Conservation (phyloP, 2,329 filamentous ascomycete genomes). For the Xylariaceae sp. region DNA sequence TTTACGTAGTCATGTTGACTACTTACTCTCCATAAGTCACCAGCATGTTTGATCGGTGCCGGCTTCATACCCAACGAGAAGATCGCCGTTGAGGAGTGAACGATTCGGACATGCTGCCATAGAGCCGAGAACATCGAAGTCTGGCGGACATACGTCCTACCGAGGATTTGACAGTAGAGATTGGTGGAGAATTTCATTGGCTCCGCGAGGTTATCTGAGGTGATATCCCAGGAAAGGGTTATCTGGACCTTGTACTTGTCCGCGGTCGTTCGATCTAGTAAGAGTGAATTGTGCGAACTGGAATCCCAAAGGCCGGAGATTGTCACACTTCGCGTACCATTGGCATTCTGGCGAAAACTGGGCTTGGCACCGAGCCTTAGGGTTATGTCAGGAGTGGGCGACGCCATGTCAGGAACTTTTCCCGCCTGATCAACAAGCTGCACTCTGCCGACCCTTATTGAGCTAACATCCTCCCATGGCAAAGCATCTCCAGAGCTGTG, state of each 20-base stretch:
- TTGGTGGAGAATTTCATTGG: conserved; percentile 87
- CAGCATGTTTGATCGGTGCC: conserved; percentile 86
- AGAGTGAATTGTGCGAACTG: conserved; percentile 85
- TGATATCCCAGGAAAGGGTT: conserved; percentile 83
- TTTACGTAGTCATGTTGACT: conserved; percentile 96
- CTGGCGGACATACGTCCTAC: conserved; percentile 82
- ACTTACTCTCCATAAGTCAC: conserved; percentile 95
- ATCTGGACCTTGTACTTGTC: conserved; percentile 93
- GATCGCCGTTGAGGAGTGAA: conserved; percentile 84
- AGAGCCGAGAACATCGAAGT: conserved; percentile 86
- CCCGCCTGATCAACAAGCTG: conserved; percentile 84
- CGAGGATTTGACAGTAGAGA: conserved; percentile 81
- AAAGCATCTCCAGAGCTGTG: conserved; percentile 88
- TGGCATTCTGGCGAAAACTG: conserved; percentile 80
- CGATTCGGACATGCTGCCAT: conserved; percentile 83
- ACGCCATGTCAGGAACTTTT: conserved; percentile 80
- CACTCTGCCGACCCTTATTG: conserved; percentile 79
- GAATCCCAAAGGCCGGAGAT: conserved; percentile 97
- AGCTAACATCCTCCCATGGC: conserved; percentile 84
- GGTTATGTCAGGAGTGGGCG: conserved; percentile 73
- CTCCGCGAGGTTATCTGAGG: conserved; percentile 81
- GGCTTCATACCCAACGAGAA: conserved; percentile 88
- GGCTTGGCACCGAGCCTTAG: conserved; percentile 81
- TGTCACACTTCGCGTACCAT: conserved; percentile 86
- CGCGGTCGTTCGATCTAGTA: conserved; percentile 91